Evolutionary conservation across 75 land plant species (phyloP).

Genomic region (Ceratopteris richardii): DNA sequence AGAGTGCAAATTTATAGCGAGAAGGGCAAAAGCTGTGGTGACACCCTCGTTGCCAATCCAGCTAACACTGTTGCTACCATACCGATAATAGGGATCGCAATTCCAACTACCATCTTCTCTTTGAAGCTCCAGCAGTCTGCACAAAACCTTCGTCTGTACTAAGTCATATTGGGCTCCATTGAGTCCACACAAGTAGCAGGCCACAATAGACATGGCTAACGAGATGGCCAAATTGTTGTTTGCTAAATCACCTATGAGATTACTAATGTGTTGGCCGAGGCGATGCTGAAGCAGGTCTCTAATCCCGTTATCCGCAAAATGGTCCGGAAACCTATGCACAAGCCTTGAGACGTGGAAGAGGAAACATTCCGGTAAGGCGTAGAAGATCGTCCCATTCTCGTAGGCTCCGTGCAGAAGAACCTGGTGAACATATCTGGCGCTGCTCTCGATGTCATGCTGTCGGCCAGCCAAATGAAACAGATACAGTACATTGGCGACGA

Average conservation of each 20-base stretch:
- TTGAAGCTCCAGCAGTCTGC: background rate
- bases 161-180: background rate
- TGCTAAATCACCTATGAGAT: no score
- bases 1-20: background rate
- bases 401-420: background rate
- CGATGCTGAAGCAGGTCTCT: background rate
- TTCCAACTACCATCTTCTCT: background rate
- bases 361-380: background rate
- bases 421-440: background rate
- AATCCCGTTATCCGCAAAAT: background rate
- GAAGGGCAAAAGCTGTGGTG: background rate
- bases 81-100: background rate
- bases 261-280: background rate
- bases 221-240: no score
- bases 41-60: background rate
- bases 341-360: background rate
- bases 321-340: background rate
- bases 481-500: background rate
- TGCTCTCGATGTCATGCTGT: background rate
- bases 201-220: background rate
- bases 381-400: background rate
- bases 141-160: background rate
- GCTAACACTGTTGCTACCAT: background rate
- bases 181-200: background rate
- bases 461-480: background rate